phyloP scores from a whole-genome alignment of 2,329 filamentous ascomycete species.

The Phaeoacremonium minimum region DNA sequence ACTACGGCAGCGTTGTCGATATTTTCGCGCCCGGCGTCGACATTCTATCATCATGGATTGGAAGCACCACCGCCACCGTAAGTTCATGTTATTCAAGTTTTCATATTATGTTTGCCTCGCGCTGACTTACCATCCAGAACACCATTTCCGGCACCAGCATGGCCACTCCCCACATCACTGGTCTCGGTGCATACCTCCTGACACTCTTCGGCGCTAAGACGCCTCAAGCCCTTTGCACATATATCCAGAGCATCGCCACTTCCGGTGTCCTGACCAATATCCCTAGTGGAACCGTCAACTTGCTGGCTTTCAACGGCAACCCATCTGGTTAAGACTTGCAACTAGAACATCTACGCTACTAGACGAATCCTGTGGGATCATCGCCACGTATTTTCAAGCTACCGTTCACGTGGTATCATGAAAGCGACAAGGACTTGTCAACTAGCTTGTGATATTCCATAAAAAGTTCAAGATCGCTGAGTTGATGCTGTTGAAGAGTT shows the following conservation, averaged over 20 bases:
- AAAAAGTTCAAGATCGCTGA: no score
- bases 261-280: constrained; percentile 3
- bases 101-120: no score
- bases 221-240: constrained; percentile 40
- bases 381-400: no score
- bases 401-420: no score
- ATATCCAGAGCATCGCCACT: constrained; percentile 12
- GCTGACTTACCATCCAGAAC: no score
- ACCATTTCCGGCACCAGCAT: constrained; percentile 43
- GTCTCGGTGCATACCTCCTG: constrained; percentile 34
- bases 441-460: no score
- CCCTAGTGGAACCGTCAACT: constrained; percentile 4
- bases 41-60: constrained; percentile 44
- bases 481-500: no score
- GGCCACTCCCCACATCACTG: constrained; percentile 27
- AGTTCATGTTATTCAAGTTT: no score
- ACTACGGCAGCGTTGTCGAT: constrained; percentile 45
- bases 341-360: no score
- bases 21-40: constrained; percentile 45
- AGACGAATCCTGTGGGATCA: no score
- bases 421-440: no score
- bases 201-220: constrained; percentile 33
- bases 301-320: constrained; percentile 6
- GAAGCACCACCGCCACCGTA: constrained; percentile 26
- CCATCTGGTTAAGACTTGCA: not conserved